Evolutionary conservation across 306 rosid genomes (phyloP).

Genomic region (Purshia tridentata): DNA sequence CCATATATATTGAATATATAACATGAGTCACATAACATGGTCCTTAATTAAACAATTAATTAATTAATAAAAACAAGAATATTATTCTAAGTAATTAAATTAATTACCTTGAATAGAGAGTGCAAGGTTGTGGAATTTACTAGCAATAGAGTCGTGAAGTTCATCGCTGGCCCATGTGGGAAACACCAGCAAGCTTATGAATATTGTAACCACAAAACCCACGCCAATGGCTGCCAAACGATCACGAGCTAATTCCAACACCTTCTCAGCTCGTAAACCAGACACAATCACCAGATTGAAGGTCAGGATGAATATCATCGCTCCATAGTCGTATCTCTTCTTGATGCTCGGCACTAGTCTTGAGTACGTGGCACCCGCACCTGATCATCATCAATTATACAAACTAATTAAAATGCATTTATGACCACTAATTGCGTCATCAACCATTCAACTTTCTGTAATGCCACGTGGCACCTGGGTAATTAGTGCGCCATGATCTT

Average conservation of each 20-base stretch:
- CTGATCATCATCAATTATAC: conserved; percentile 28
- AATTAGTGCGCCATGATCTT: neutral
- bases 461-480: conserved; percentile 12
- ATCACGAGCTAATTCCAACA: conserved; percentile 56
- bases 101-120: conserved; percentile 56
- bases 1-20: neutral
- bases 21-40: neutral
- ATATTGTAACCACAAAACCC: conserved; percentile 66
- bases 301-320: conserved; percentile 65
- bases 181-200: conserved; percentile 56
- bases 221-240: conserved; percentile 62
- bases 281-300: conserved; percentile 80
- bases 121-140: conserved; percentile 57
- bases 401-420: too few relatives aligned
- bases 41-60: neutral
- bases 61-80: neutral
- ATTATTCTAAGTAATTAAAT: neutral
- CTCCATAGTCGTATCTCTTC: conserved; percentile 81
- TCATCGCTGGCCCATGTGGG: conserved; percentile 92
- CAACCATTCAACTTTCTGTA: neutral
- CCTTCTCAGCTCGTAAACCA: conserved; percentile 50
- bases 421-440: neutral
- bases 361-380: conserved; percentile 52
- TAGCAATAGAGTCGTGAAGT: conserved; percentile 61
- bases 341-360: conserved; percentile 60